Evolutionary conservation across 768 basidiomycete species (phyloP), one percentile per base, ranked within the genome.

Genomic region (Auricularia sp.): DNA sequence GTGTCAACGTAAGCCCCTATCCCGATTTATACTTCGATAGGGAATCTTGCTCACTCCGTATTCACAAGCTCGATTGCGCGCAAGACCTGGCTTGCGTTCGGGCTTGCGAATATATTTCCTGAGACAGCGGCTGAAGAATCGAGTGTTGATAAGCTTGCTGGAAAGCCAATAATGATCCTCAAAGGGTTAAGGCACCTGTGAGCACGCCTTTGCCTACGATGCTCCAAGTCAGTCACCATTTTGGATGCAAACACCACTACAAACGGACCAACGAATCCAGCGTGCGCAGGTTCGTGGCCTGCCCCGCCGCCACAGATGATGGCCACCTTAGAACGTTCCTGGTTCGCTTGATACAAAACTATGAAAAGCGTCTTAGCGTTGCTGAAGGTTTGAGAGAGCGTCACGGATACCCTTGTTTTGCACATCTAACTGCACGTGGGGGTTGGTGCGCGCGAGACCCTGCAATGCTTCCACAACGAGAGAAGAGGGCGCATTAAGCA

Each of bases 221-320:
- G 35, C 8, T 51, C 56, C 11, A 59, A 33, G 24, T 39, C 67
- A 35, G 14, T 13, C 54, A 56, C 51, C n/a, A 62, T 44, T 42
- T 63, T 16, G 13, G 51, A 42, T 29, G 64, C 21, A 51, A 18
- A 51, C 6, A 6, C 18, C 14, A 51, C 6, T 16, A 21, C 34
- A 21, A 24, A 63, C 21, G 51, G 33, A 88, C 92, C 94, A n/a
- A 96, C 93, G 69, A 90, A 94, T 1, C 85, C 90, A 3, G 91
- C 84, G 75, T 94, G 93, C 16, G 93, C 84, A 6, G 95, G 95
- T 71, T 97, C 95, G 72, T 97, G 95, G 3, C 95, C 91, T 33
- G 88, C 85, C 37, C 92, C 92, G 4, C 92, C 92, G 8, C 92
- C 92, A 70, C 89, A 92, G 69, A 94, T 79, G 14, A 94, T 77